phyloP scores from a whole-genome alignment of 805 yeast species.

The Teunomyces gatunensis region DNA sequence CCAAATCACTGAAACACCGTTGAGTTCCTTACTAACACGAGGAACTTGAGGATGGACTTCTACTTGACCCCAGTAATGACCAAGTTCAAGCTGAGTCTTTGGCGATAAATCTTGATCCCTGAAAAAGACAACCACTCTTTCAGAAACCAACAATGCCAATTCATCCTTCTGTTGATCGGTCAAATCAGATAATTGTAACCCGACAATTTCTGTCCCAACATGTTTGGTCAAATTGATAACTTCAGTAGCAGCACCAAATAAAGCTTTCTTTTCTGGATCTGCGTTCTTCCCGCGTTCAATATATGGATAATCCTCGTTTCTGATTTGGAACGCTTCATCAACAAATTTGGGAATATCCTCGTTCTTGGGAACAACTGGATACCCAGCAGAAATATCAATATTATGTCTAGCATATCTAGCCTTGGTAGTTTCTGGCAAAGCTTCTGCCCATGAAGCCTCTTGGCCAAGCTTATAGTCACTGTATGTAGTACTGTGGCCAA shows the following conservation, averaged over 20 bases:
- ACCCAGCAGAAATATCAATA: slow-evolving; percentile 25
- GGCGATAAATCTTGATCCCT: slow-evolving; percentile 31
- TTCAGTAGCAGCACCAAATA: slow-evolving; percentile 30
- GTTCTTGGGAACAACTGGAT: slow-evolving; percentile 28
- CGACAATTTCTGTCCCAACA: slow-evolving; percentile 31
- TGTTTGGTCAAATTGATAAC: slow-evolving; percentile 29
- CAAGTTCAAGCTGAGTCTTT: slow-evolving; percentile 28
- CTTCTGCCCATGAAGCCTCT: slow-evolving; percentile 1
- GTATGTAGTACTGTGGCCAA: slow-evolving; percentile 7
- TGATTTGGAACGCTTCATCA: slow-evolving; percentile 23
- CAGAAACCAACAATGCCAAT: slow-evolving; percentile 29
- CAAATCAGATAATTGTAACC: slow-evolving; percentile 28
- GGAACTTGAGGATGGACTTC: slow-evolving; percentile 25
- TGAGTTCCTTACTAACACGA: slow-evolving; percentile 30
- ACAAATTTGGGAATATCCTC: slow-evolving; percentile 23
- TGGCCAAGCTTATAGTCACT: slow-evolving; percentile 3
- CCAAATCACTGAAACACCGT: slow-evolving; percentile 33
- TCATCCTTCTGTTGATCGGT: slow-evolving; percentile 28
- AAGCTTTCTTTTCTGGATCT: slow-evolving; percentile 29
- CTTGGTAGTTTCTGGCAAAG: slow-evolving; percentile 22
- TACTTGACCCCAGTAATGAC: slow-evolving; percentile 30
- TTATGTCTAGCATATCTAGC: slow-evolving; percentile 22
- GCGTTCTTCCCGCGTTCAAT: slow-evolving; percentile 27
- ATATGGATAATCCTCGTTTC: slow-evolving; percentile 23
- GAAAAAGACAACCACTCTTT: slow-evolving; percentile 30